These are phyloP conservation scores for Kodamaea sp. DNA, from an alignment of 1,139 yeast genomes.

Conservation along the genomic window DNA sequence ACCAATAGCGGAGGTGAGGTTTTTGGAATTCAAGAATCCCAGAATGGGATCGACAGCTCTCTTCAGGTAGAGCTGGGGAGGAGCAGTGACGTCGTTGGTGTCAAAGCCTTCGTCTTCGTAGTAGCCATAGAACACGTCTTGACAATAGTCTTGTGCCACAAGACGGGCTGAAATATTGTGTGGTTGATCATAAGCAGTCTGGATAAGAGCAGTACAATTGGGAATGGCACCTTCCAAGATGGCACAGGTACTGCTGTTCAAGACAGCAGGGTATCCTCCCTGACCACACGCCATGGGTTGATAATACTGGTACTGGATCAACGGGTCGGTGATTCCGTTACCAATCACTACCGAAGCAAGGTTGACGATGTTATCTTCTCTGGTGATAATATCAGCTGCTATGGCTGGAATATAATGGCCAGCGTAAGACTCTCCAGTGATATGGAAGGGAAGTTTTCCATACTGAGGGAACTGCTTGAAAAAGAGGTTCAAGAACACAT, in stretches of 20 bases:
- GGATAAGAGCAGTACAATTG: conserved; percentile 54
- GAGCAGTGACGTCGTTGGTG: no score
- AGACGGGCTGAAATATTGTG: no score
- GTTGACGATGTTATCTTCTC: conserved; percentile 62
- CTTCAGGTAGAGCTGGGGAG: no score
- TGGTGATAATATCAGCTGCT: conserved; percentile 65
- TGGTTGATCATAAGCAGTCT: no score
- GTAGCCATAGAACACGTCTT: no score
- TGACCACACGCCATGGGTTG: conserved; percentile 82
- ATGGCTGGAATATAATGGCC: conserved; percentile 82
- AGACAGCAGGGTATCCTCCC: conserved; percentile 71
- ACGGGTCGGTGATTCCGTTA: conserved; percentile 77
- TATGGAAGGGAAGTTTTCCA: conserved; percentile 58
- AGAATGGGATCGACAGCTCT: no score
- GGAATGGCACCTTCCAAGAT: conserved; percentile 52
- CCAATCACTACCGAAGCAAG: conserved; percentile 73
- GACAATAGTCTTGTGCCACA: no score
- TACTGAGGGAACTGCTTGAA: conserved; percentile 39
- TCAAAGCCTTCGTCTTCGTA: no score
- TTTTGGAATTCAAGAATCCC: no score
- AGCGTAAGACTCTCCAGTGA: conserved; percentile 84
- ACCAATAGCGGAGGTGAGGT: no score
- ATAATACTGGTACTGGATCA: conserved; percentile 64
- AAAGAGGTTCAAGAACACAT: conserved; percentile 31
- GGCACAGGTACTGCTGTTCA: conserved; percentile 61